Evolutionary conservation across 2,329 filamentous ascomycete genomes (phyloP).

Genomic region (Diaporthe citri): DNA sequence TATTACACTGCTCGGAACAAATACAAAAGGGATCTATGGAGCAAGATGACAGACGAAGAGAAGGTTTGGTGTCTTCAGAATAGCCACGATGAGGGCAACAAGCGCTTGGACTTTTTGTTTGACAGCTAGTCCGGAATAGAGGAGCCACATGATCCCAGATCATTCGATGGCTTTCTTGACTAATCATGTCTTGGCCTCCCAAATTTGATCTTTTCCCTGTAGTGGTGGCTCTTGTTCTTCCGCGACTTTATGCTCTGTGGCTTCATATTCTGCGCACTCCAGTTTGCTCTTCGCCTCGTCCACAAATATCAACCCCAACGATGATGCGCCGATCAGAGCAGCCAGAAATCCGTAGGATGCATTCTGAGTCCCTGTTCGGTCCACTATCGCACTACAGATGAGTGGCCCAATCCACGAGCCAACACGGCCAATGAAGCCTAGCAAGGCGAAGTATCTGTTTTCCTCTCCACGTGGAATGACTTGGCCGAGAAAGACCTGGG

Average conservation of each 20-base stretch:
- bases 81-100: not conserved
- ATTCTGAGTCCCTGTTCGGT: conserved; percentile 5
- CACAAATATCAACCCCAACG: conserved; percentile 8
- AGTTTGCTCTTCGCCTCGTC: conserved; percentile 8
- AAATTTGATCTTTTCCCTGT: not conserved
- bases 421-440: not conserved
- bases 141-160: not conserved
- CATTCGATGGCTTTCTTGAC: rapidly evolving
- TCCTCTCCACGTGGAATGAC: conserved; percentile 16
- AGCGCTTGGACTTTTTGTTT: not conserved
- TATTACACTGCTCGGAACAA: not conserved
- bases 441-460: conserved; percentile 17
- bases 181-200: not conserved
- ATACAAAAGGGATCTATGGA: not conserved
- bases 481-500: conserved; percentile 17
- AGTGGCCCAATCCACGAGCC: conserved; percentile 16
- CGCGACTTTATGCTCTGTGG: not conserved
- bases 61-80: not conserved
- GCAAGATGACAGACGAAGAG: not conserved
- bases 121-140: not conserved
- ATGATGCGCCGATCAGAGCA: conserved; percentile 7
- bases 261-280: not conserved
- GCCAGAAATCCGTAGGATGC: conserved; percentile 18
- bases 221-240: not conserved
- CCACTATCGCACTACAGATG: conserved; percentile 16